Conservation (phyloP, 164 flowering plant species). For the Vitis vinifera region ASM3070453v1 NC_081813.1:19253501-19254000, state of each 20-base stretch:
- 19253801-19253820: conserved; percentile 49
- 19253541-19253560: neutral
- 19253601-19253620: neutral
- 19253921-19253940: too few relatives aligned
- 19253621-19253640: neutral
- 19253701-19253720: conserved; percentile 86
- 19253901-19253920: too few relatives aligned
- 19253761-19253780: conserved; percentile 84
- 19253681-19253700: neutral
- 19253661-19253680: neutral
- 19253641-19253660: neutral
- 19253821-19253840: too few relatives aligned
- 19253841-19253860: neutral
- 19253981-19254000: too few relatives aligned
- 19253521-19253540: too few relatives aligned
- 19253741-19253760: conserved; percentile 87
- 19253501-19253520: too few relatives aligned
- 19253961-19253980: too few relatives aligned
- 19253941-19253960: too few relatives aligned
- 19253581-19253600: neutral
- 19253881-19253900: conserved; percentile 1
- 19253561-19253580: neutral
- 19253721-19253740: conserved; percentile 81
- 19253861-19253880: neutral
- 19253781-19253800: conserved; percentile 71